Evolutionary conservation across 371 early-diverging fungal species (phyloP), one percentile per base, ranked within the genome.

Genomic region (Syncephalastrum contaminatum): DNA sequence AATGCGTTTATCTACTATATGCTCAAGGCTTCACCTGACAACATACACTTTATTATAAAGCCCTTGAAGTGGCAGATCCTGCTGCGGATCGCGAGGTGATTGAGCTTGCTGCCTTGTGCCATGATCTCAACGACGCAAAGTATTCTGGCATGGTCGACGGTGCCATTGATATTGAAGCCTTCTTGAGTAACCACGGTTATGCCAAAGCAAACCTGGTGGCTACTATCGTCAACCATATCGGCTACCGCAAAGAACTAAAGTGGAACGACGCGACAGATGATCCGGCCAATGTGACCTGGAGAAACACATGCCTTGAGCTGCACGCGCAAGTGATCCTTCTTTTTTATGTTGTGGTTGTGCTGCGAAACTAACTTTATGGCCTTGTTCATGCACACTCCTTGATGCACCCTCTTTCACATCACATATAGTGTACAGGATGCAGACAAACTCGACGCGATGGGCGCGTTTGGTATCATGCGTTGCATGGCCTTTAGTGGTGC

Each of bases 401-500:
- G 43, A 1, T 8, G 27, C 45, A 18, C 6, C 12, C 0, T 44
- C 4, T 46, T 27, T 2, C 36, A 25, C n/a, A 48, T 46, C 10
- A 7, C 45, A 4, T 20, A 25, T 57, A 86, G 87, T 55, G 90
- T 90, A 6, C 88, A 88, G 64, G 92, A 92, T 66, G 91, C 92
- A 0, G 92, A 92, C 60, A 83, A 88, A 44, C 61, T 92, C 58
- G 92, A 92, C 61, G 91, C 92, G 1, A 88, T 92, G 51, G 92
- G 92, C 2, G 92, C 91, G 20, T 86, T 92, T 69, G 91, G 80
- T 15, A 77, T 90, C 13, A 70, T 88, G 58, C 73, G 92, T 5
- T 88, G 88, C 55, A 88, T 88, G 40, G 83, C 91, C 1, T 91
- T 80, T 61, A 87, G 88, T 47, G 90, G 87, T 10, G 83, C 82